phyloP scores from a whole-genome alignment of 371 early-diverging fungal genomes.

The Ordospora colligata region DNA sequence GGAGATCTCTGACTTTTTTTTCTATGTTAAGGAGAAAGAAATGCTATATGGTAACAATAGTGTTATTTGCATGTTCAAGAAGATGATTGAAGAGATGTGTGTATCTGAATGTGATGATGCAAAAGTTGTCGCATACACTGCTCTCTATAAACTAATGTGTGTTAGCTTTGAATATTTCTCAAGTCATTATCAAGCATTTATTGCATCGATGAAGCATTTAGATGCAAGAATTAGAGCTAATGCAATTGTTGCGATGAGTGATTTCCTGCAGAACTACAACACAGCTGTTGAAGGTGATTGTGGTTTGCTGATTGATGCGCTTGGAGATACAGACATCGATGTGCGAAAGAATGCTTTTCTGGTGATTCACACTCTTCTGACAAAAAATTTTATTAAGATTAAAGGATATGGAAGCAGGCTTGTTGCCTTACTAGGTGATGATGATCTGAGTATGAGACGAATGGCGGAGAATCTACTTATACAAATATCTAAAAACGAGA shows the following conservation, averaged over 20 bases:
- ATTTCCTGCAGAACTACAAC: slow-evolving; percentile 41
- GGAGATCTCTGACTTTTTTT: slow-evolving; percentile 59
- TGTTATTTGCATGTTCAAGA: slow-evolving; percentile 35
- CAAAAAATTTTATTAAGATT: slow-evolving; percentile 41
- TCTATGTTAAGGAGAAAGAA: slow-evolving; percentile 59
- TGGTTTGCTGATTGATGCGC: slow-evolving; percentile 20
- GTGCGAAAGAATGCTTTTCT: slow-evolving; percentile 40
- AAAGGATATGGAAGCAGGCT: slow-evolving; percentile 21
- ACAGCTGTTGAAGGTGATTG: slow-evolving; percentile 14
- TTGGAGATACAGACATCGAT: slow-evolving; percentile 8
- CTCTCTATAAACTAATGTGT: slow-evolving; percentile 37
- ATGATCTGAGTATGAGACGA: slow-evolving; percentile 1
- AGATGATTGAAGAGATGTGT: slow-evolving; percentile 33
- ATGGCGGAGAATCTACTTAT: slow-evolving; percentile 21
- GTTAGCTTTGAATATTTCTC: slow-evolving; percentile 38
- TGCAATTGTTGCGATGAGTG: slow-evolving; percentile 31
- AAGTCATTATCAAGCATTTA: slow-evolving; percentile 14
- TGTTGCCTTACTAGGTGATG: slow-evolving; percentile 14
- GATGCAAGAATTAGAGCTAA: slow-evolving; percentile 24
- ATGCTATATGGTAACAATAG: slow-evolving; percentile 50
- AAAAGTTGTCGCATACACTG: slow-evolving; percentile 3
- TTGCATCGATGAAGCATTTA: background rate
- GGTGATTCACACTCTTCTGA: slow-evolving; percentile 28
- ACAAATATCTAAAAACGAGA: slow-evolving; percentile 26
- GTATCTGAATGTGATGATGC: background rate